Evolutionary conservation across 2,329 filamentous ascomycete genomes (phyloP).

Genomic region (Colletotrichum viniferum): DNA sequence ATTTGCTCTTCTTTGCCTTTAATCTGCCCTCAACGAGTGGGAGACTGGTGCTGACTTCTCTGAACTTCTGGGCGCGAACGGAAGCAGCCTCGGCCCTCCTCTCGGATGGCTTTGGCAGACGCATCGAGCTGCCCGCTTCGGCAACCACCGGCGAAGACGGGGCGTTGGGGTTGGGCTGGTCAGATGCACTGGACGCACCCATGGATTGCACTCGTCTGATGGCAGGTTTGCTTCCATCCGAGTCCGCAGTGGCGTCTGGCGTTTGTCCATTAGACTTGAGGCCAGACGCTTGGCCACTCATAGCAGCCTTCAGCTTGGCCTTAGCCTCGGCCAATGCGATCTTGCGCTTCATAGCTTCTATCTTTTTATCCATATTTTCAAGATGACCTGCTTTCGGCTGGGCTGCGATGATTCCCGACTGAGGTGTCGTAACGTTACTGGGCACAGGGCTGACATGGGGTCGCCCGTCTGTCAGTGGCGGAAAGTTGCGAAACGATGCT

Average conservation of each 20-base stretch:
- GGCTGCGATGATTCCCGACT: constrained; percentile 35
- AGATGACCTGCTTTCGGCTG: constrained; percentile 43
- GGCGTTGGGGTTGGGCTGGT: constrained; percentile 23
- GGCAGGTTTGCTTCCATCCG: constrained; percentile 17
- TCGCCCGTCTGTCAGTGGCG: constrained; percentile 46
- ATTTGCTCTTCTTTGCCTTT: constrained; percentile 49
- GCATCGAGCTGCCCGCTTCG: constrained; percentile 26
- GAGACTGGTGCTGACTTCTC: constrained; percentile 42
- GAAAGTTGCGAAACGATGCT: constrained; percentile 47
- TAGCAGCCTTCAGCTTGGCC: constrained; percentile 44
- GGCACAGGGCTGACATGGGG: constrained; percentile 44
- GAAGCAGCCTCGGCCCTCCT: neutral
- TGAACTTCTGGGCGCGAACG: constrained; percentile 30
- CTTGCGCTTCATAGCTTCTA: constrained; percentile 63
- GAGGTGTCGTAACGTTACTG: constrained; percentile 37
- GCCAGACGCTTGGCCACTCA: constrained; percentile 1
- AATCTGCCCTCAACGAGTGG: constrained; percentile 42
- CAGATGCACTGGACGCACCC: constrained; percentile 20
- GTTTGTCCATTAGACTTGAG: constrained; percentile 10
- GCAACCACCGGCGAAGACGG: constrained; percentile 28
- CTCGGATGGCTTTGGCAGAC: constrained; percentile 29
- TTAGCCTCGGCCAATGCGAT: constrained; percentile 65
- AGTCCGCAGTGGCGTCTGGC: constrained; percentile 6
- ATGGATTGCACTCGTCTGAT: constrained; percentile 23
- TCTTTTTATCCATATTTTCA: constrained; percentile 58